These are phyloP conservation scores for Peniophora sp. DNA, from an alignment of 1,284 basidiomycete genomes.

Conservation along the genomic window DNA sequence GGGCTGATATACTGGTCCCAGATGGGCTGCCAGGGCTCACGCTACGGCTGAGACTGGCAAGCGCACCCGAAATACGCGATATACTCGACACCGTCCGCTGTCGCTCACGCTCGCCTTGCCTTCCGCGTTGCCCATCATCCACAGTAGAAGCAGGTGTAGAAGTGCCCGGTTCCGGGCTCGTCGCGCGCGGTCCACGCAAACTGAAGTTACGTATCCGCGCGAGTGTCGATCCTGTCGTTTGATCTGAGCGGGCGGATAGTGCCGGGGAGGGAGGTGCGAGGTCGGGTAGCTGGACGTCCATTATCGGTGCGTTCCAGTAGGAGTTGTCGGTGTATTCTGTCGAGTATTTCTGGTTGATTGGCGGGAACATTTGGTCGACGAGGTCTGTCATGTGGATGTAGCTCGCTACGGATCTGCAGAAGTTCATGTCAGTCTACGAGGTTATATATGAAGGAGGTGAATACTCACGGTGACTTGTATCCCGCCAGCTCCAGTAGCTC, in stretches of 20 bases:
- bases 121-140: slow-evolving; percentile 11
- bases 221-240: slow-evolving; percentile 65
- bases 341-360: slow-evolving; percentile 81
- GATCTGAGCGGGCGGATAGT: slow-evolving; percentile 86
- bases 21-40: slow-evolving; percentile 47
- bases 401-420: slow-evolving; percentile 25
- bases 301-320: slow-evolving; percentile 84
- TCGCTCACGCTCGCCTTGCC: slow-evolving; percentile 9
- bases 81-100: slow-evolving; percentile 65
- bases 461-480: slow-evolving; percentile 88
- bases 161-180: slow-evolving; percentile 19
- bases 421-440: slow-evolving; percentile 14
- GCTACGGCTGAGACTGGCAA: slow-evolving; percentile 36
- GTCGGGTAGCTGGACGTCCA: slow-evolving; percentile 81
- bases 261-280: slow-evolving; percentile 88
- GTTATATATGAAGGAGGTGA: background rate
- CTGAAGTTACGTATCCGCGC: slow-evolving; percentile 79
- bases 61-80: slow-evolving; percentile 53
- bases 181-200: slow-evolving; percentile 40
- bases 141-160: slow-evolving; percentile 23
- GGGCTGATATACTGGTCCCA: slow-evolving; percentile 41
- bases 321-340: slow-evolving; percentile 97
- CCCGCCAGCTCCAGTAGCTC: slow-evolving; percentile 93
- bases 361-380: slow-evolving; percentile 99
- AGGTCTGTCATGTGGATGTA: slow-evolving; percentile 98